Conservation (phyloP, 805 yeast species). For the Suhomyces faveliae region DNA sequence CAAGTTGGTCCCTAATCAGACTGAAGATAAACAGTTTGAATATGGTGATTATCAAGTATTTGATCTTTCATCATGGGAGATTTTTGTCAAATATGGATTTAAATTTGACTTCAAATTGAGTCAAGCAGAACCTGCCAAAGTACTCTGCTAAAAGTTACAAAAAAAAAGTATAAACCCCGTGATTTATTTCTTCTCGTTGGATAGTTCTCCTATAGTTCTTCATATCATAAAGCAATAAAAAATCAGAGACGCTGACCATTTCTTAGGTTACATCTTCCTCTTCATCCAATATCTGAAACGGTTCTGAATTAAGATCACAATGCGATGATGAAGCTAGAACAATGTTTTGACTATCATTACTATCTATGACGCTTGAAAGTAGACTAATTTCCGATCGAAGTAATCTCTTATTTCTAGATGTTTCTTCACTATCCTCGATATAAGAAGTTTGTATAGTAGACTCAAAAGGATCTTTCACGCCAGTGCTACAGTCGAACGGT, state of each 20-base stretch:
- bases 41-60: conserved; percentile 42
- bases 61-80: conserved; percentile 43
- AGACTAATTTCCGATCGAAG: not conserved
- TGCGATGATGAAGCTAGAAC: not conserved
- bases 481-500: not conserved
- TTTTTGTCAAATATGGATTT: conserved; percentile 36
- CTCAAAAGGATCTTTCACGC: not conserved
- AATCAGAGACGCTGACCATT: not conserved
- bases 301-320: conserved; percentile 1
- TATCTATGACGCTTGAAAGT: not conserved
- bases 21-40: conserved; percentile 14
- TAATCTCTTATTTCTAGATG: not conserved
- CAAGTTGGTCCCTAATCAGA: conserved; percentile 12
- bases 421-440: not conserved
- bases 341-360: not conserved
- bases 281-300: conserved; percentile 1
- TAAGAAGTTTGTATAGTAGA: not conserved
- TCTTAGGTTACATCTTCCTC: not conserved
- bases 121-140: conserved; percentile 27
- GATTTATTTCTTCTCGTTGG: not conserved
- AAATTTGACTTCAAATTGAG: conserved; percentile 34
- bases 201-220: not conserved
- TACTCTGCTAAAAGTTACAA: conserved; percentile 8
- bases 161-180: not conserved
- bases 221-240: not conserved